Evolutionary conservation across 176 grass and related monocot species (phyloP).

Genomic region (Hordeum vulgare): DNA sequence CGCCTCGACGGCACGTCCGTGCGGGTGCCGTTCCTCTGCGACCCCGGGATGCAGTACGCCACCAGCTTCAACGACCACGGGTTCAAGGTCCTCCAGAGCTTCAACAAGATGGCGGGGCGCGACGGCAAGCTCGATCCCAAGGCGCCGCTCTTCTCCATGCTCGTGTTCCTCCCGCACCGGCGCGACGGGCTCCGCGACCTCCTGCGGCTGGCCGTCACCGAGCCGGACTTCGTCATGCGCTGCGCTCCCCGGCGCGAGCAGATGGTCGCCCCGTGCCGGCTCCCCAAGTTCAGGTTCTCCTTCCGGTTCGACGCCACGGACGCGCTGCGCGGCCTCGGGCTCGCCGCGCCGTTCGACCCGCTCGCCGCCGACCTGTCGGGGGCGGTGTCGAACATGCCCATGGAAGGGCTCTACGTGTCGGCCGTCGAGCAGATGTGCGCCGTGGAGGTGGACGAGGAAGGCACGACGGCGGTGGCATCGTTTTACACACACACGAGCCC

Average conservation of each 20-base stretch:
- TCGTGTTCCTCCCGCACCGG: conserved; percentile 12
- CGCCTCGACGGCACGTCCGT: not conserved
- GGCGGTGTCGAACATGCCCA: conserved; percentile 6
- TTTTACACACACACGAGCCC: not conserved
- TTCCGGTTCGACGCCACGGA: not conserved
- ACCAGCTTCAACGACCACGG: not conserved
- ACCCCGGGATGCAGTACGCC: not conserved
- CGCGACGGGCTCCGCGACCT: conserved; percentile 1
- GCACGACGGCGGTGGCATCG: not conserved
- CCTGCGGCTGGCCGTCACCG: conserved; percentile 4
- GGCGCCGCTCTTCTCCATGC: conserved; percentile 26
- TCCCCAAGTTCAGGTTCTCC: conserved; percentile 24
- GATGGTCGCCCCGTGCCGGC: not conserved
- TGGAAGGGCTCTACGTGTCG: conserved; percentile 11
- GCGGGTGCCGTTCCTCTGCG: conserved; percentile 10
- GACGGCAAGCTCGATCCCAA: not conserved
- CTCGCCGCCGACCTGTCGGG: conserved; percentile 6
- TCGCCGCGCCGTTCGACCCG: not conserved
- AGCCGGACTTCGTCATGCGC: conserved; percentile 19
- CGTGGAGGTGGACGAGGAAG: conserved; percentile 31
- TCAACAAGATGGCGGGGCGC: conserved; percentile 19
- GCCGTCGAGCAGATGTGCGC: conserved; percentile 8
- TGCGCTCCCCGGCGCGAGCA: conserved; percentile 1
- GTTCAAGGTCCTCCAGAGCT: conserved; percentile 23
- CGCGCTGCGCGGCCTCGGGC: not conserved